A percentile compares a stretch with the other conserved stretches of the same genome.
These are phyloP conservation scores for Aspergillus avenaceus DNA, from an alignment of 495 filamentous ascomycete genomes.

Conservation along the genomic window DNA sequence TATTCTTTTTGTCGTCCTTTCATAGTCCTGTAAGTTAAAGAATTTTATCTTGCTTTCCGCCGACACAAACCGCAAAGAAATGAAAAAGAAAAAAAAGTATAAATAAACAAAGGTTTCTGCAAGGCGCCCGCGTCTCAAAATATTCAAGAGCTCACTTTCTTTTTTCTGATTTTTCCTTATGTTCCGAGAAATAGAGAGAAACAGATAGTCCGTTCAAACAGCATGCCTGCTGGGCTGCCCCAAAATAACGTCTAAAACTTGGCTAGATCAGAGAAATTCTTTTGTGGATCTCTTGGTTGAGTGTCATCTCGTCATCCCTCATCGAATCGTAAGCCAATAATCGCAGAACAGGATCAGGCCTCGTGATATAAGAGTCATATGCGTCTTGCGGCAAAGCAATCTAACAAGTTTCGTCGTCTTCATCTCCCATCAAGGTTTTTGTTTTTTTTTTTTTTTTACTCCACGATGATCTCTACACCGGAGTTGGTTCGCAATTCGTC, in stretches of 20 bases:
- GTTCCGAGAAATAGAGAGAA: slow-evolving; percentile 22
- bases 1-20: slow-evolving; percentile 31
- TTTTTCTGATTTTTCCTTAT: slow-evolving; percentile 13
- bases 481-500: slow-evolving; percentile 65
- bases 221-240: slow-evolving; percentile 45
- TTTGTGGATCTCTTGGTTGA: slow-evolving; percentile 33
- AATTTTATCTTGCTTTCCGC: slow-evolving; percentile 16
- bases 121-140: slow-evolving; percentile 36
- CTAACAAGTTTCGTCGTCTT: slow-evolving; percentile 32
- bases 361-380: slow-evolving; percentile 47
- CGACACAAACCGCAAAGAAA: slow-evolving; percentile 15
- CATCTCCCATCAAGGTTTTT: slow-evolving; percentile 24
- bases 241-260: slow-evolving; percentile 48
- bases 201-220: slow-evolving; percentile 31
- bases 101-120: slow-evolving; percentile 30
- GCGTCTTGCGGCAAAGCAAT: slow-evolving; percentile 46
- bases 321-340: slow-evolving; percentile 52
- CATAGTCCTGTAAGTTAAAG: slow-evolving; percentile 15
- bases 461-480: slow-evolving; percentile 55
- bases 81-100: slow-evolving; percentile 22
- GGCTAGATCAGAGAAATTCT: slow-evolving; percentile 46
- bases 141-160: slow-evolving; percentile 18
- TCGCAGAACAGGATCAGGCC: slow-evolving; percentile 39
- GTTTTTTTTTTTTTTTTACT: slow-evolving; percentile 28
- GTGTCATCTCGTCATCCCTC: slow-evolving; percentile 55